Evolutionary conservation across 192 early-diverging fungal genomes (phyloP), one percentile per base, ranked within the genome.

Genomic region (Haplosporangium gracile): DNA sequence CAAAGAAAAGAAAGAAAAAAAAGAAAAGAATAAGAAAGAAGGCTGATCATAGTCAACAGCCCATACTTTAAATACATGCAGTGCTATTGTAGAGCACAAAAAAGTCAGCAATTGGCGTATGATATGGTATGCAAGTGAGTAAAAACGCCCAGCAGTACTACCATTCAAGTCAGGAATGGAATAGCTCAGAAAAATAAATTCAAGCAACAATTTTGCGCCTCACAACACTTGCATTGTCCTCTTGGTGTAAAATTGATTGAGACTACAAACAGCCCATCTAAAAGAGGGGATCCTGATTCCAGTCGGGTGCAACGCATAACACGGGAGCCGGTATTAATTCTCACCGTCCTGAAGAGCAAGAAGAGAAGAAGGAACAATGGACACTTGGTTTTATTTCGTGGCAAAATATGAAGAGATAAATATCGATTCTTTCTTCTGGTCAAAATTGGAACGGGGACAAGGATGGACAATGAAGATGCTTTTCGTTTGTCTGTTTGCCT

Each of bases 81-180:
- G 60, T 4, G 0, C 29, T 15, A 57, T 32, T 32, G n/a, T 65
- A 45, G 43, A 45, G 43, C 43, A 45, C 11, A 10, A 45, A 43
- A 45, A 45, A 45, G 43, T 45, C 11, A 60, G n/a, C 22, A 57
- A 60, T 65, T 65, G 60, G n/a, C 26, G 26, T 26, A 65, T 10
- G 13, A 32, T 29, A 2, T 13, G 60, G 60, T 13, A 32, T 11
- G 29, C 10, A 65, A 71, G 24, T 42, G 39, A 71, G 70, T 29
- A 34, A 65, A 29, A 65, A 65, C 60, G 29, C 60, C 26, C 29
- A 38, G 18, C 65, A 34, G 55, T 40, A 42, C 40, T 63, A 2
- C 53, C 45, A 38, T 70, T 78, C 76, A 70, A 69, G 76, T 78
- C 15, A 24, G 68, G 45, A 69, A 70, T 78, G 76, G 76, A 78